These are phyloP conservation scores for Microcera coccophila DNA, from an alignment of 2,329 filamentous ascomycete species.

Conservation along the genomic window DNA sequence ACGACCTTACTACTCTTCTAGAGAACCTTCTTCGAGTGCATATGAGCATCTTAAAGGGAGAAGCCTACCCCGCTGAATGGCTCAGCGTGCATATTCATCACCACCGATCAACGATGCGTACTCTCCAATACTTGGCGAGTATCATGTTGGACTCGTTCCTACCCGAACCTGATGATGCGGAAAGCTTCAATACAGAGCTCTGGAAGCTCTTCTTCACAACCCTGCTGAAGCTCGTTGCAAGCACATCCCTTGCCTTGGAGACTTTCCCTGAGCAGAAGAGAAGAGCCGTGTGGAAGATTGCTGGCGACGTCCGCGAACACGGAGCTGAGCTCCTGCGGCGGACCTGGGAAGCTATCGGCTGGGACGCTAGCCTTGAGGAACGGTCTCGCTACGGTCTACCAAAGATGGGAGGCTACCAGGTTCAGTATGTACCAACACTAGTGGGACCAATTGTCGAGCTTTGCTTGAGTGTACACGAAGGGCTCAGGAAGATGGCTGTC, in stretches of 20 bases:
- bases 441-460: constrained; percentile 90
- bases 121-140: constrained; percentile 74
- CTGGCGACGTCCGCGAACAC: constrained; percentile 88
- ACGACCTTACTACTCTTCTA: constrained; percentile 70
- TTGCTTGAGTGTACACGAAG: constrained; percentile 92
- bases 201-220: constrained; percentile 94
- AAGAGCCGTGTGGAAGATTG: constrained; percentile 97
- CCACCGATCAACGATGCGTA: constrained; percentile 83
- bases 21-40: constrained; percentile 79
- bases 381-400: constrained; percentile 69
- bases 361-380: constrained; percentile 85
- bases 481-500: constrained; percentile 81
- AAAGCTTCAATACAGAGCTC: constrained; percentile 85
- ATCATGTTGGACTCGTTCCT: constrained; percentile 81
- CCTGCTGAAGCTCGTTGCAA: constrained; percentile 82
- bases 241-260: constrained; percentile 82
- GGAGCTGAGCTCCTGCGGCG: constrained; percentile 80
- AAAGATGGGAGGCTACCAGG: constrained; percentile 93
- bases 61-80: constrained; percentile 87
- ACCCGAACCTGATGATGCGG: constrained; percentile 85
- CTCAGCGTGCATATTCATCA: constrained; percentile 90
- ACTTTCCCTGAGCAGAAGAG: constrained; percentile 97
- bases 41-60: constrained; percentile 82
- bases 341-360: constrained; percentile 94
- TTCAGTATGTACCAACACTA: constrained; percentile 92